Conservation (phyloP, 257 asterid genomes). For the Solanum megistacrolobum region DNA sequence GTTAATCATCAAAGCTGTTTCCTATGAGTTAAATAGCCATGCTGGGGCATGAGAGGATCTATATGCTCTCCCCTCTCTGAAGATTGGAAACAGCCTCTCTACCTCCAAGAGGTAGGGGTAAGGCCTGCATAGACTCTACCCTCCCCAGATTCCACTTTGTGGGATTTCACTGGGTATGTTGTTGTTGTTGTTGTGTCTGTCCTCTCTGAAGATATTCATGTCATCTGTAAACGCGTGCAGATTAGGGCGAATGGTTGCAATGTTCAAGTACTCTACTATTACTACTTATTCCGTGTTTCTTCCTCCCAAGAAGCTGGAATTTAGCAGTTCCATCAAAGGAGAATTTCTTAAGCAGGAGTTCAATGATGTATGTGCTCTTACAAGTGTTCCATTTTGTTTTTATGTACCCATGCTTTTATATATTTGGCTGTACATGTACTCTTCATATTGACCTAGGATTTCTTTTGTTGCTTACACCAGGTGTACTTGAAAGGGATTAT, state of each 20-base stretch:
- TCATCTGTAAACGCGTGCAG: conserved; percentile 36
- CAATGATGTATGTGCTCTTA: conserved; percentile 42
- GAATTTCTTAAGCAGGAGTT: conserved; percentile 57
- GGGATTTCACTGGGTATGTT: background rate
- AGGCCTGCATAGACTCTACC: background rate
- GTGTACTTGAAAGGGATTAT: conserved; percentile 51
- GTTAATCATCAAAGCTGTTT: background rate
- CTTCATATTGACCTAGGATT: conserved; percentile 1
- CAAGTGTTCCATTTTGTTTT: background rate
- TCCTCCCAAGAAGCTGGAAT: conserved; percentile 70
- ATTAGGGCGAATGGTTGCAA: conserved; percentile 83
- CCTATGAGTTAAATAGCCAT: background rate
- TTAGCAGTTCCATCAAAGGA: conserved; percentile 42
- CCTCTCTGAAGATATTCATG: background rate
- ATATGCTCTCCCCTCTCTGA: background rate
- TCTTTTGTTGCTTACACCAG: conserved; percentile 15
- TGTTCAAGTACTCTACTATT: conserved; percentile 73
- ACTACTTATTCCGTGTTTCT: conserved; percentile 73
- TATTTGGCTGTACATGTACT: background rate
- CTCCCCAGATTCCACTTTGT: background rate
- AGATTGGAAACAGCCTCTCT: background rate
- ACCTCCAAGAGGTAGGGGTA: background rate
- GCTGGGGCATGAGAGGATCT: background rate
- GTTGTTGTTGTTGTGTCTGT: background rate
- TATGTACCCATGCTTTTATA: background rate